A percentile compares a stretch with the other conserved stretches of the same genome.
Evolutionary conservation across 176 grass and related monocot species (phyloP).

Genomic region (Melocanna baccifera): DNA sequence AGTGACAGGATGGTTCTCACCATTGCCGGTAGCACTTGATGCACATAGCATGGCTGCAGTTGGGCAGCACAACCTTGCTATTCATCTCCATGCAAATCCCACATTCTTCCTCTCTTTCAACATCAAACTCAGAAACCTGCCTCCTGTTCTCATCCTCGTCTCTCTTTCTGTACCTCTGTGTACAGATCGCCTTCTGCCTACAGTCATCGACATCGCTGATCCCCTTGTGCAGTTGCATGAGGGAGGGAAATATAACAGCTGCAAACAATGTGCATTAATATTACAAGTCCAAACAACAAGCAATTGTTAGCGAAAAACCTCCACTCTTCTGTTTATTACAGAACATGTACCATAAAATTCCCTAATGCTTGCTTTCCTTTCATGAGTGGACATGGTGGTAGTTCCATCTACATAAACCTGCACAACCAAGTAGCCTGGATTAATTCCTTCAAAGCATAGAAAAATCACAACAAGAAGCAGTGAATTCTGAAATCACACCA

Average conservation of each 20-base stretch:
- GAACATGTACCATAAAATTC: slow-evolving; percentile 78
- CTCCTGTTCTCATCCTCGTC: slow-evolving; percentile 51
- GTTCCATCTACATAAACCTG: slow-evolving; percentile 93
- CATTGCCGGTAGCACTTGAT: slow-evolving; percentile 81
- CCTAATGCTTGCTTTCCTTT: slow-evolving; percentile 89
- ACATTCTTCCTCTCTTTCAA: slow-evolving; percentile 83
- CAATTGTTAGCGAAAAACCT: background rate
- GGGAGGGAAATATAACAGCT: slow-evolving; percentile 92
- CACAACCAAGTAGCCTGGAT: background rate
- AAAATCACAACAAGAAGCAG: background rate
- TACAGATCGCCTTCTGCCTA: slow-evolving; percentile 61
- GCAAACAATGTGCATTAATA: background rate
- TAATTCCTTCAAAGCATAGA: background rate
- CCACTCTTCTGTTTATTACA: background rate
- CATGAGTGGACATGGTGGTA: slow-evolving; percentile 92
- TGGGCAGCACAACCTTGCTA: slow-evolving; percentile 79
- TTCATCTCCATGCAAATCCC: slow-evolving; percentile 95
- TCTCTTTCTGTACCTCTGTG: slow-evolving; percentile 56
- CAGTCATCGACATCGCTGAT: slow-evolving; percentile 74
- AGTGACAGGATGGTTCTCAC: slow-evolving; percentile 15
- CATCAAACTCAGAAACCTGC: slow-evolving; percentile 60
- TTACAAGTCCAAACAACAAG: background rate
- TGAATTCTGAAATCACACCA: background rate
- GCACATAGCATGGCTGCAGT: slow-evolving; percentile 90
- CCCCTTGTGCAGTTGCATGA: slow-evolving; percentile 80